These are phyloP conservation scores for Schizophyllum commune DNA, from an alignment of 1,284 basidiomycete genomes.

Conservation along the genomic window DNA sequence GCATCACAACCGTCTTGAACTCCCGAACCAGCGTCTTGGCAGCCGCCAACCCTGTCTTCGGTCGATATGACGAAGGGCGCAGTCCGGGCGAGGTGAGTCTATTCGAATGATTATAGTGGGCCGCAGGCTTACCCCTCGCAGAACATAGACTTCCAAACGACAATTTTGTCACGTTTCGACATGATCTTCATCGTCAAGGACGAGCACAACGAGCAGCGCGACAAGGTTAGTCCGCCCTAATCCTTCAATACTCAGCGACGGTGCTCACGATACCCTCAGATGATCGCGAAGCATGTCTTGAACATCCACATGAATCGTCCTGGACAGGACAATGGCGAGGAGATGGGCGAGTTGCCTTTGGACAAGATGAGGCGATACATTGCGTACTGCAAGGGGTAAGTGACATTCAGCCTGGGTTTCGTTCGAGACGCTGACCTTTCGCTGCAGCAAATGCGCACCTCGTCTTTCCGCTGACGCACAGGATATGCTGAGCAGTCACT, in stretches of 20 bases:
- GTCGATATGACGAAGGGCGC: constrained; percentile 95
- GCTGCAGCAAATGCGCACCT: constrained; percentile 85
- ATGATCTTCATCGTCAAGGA: constrained; percentile 99
- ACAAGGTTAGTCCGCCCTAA: constrained; percentile 50
- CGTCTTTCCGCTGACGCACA: constrained; percentile 89
- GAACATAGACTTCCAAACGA: constrained; percentile 99
- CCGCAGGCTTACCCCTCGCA: constrained; percentile 1
- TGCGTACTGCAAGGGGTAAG: constrained; percentile 89
- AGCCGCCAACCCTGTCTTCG: constrained; percentile 98
- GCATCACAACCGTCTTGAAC: constrained; percentile 97
- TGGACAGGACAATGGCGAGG: constrained; percentile 57
- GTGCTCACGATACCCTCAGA: constrained; percentile 36
- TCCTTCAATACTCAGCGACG: neutral
- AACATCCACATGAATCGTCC: constrained; percentile 96
- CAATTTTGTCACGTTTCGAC: constrained; percentile 96
- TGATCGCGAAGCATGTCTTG: constrained; percentile 97
- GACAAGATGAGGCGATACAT: constrained; percentile 99
- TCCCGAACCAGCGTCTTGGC: constrained; percentile 95
- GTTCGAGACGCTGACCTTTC: neutral
- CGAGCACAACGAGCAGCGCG: constrained; percentile 93
- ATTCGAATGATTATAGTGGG: neutral
- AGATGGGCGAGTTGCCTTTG: constrained; percentile 89
- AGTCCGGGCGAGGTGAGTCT: constrained; percentile 83
- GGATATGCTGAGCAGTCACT: constrained; percentile 96
- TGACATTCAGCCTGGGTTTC: no score